Evolutionary conservation across 495 filamentous ascomycete genomes (phyloP).

Genomic region (Ascobolus immersus): DNA sequence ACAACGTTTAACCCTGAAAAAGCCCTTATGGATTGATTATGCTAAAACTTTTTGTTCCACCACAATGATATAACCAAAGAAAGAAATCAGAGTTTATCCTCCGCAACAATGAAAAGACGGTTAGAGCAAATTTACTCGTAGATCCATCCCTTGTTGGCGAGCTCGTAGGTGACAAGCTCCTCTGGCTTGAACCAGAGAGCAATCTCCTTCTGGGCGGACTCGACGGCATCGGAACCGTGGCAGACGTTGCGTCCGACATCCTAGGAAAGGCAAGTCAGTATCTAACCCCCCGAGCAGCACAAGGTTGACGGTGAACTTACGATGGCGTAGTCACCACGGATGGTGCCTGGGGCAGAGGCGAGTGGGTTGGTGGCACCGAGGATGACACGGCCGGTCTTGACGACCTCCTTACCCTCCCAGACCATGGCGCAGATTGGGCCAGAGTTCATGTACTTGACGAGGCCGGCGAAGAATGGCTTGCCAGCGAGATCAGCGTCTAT

Average conservation of each 20-base stretch:
- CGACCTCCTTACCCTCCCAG: constrained; percentile 90
- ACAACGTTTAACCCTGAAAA: too few species aligned
- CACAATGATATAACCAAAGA: too few species aligned
- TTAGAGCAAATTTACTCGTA: constrained; percentile 52
- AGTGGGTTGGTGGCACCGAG: constrained; percentile 97
- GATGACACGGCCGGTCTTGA: constrained; percentile 88
- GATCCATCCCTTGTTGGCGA: constrained; percentile 62
- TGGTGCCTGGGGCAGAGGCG: constrained; percentile 79
- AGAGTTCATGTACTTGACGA: constrained; percentile 51
- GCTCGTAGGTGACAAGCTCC: constrained; percentile 60
- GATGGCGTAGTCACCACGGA: constrained; percentile 66
- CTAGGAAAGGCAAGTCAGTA: constrained; percentile 17
- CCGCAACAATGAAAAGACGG: too few species aligned
- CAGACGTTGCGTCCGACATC: constrained; percentile 96
- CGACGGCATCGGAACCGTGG: constrained; percentile 95
- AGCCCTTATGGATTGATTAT: too few species aligned
- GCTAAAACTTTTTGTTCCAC: too few species aligned
- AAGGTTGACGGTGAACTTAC: constrained; percentile 17
- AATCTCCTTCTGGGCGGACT: constrained; percentile 98
- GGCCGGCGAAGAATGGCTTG: constrained; percentile 81
- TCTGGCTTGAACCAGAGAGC: constrained; percentile 79
- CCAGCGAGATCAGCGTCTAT: constrained; percentile 57
- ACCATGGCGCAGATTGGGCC: constrained; percentile 97
- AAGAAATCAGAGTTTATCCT: too few species aligned
- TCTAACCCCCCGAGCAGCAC: constrained; percentile 2